phyloP scores from a whole-genome alignment of 108 stramenopile genomes.

The Pseudonitzschia multistriata region DNA sequence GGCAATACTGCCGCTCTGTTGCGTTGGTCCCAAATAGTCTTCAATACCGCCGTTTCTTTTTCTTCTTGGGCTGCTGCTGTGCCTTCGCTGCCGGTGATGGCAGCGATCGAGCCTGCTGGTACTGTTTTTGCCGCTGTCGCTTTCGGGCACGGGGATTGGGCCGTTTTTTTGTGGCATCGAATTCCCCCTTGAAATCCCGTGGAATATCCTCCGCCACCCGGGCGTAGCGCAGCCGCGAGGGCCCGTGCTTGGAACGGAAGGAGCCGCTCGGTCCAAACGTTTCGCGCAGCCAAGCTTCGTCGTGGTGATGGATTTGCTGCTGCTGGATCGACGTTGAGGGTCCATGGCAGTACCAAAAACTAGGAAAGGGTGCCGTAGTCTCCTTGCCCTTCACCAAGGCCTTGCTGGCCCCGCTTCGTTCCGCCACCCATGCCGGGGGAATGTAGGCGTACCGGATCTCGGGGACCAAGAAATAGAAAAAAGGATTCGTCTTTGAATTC shows the following conservation, averaged over 20 bases:
- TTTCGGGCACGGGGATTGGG: slow-evolving; percentile 48
- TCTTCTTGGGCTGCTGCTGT: slow-evolving; percentile 18
- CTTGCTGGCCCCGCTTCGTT: slow-evolving; percentile 7
- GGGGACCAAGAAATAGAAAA: slow-evolving; percentile 22
- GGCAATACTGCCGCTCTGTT: too few relatives aligned
- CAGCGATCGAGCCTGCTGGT: neutral
- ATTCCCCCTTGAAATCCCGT: slow-evolving; percentile 35
- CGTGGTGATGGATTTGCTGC: neutral
- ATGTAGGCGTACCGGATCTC: slow-evolving; percentile 22
- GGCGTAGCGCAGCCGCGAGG: slow-evolving; percentile 12
- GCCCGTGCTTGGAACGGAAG: slow-evolving; percentile 10
- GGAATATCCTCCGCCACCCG: slow-evolving; percentile 14
- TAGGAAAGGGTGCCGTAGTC: slow-evolving; percentile 36
- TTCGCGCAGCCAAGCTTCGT: slow-evolving; percentile 9
- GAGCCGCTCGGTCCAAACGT: slow-evolving; percentile 21
- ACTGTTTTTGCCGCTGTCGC: slow-evolving; percentile 19
- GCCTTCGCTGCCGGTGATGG: slow-evolving; percentile 6
- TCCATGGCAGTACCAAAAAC: slow-evolving; percentile 33
- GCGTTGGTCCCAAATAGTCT: too few relatives aligned
- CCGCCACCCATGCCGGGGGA: slow-evolving; percentile 21
- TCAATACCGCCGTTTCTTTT: slow-evolving; percentile 15
- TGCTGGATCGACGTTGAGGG: neutral
- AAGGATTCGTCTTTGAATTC: neutral
- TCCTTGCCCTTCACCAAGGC: slow-evolving; percentile 22
- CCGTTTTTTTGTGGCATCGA: slow-evolving; percentile 50